Evolutionary conservation across 371 early-diverging fungal species (phyloP).

Genomic region (Haplosporangium sp.): DNA sequence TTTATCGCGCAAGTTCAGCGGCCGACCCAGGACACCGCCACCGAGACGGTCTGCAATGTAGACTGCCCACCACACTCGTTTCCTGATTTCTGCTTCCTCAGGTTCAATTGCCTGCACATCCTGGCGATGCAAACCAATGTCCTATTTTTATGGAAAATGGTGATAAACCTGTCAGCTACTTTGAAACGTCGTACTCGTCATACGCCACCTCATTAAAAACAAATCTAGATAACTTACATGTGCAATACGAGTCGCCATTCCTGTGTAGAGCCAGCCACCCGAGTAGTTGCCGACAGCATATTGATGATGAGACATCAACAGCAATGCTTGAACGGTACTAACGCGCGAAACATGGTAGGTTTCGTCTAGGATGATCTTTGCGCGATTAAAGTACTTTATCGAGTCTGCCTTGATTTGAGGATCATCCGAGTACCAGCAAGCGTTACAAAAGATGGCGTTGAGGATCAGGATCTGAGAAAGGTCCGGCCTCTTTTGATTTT

Average conservation of each 20-base stretch:
- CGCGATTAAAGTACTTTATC: constrained; percentile 53
- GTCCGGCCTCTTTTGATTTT: constrained; percentile 39
- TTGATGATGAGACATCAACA: constrained; percentile 54
- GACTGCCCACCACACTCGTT: constrained; percentile 53
- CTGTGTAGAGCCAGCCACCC: constrained; percentile 55
- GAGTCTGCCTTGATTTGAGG: constrained; percentile 47
- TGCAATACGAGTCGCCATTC: constrained; percentile 52
- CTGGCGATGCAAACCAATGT: constrained; percentile 52
- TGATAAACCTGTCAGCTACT: neutral
- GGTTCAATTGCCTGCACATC: constrained; percentile 47
- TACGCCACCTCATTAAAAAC: neutral
- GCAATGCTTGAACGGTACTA: constrained; percentile 45
- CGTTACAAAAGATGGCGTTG: constrained; percentile 55
- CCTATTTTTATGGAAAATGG: constrained; percentile 4
- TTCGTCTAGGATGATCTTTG: constrained; percentile 54
- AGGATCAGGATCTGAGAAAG: constrained; percentile 53
- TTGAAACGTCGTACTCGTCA: too few species aligned
- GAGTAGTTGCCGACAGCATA: constrained; percentile 56
- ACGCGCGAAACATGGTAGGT: constrained; percentile 52
- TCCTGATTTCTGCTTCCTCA: constrained; percentile 46
- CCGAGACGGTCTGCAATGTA: constrained; percentile 55
- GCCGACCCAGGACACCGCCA: constrained; percentile 48
- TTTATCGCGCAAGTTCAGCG: constrained; percentile 51
- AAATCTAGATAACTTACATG: constrained; percentile 25
- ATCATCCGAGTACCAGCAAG: constrained; percentile 55